These are phyloP conservation scores for Leccinum glutinopallens DNA, from an alignment of 1,284 basidiomycete species.

Conservation along the genomic window DNA sequence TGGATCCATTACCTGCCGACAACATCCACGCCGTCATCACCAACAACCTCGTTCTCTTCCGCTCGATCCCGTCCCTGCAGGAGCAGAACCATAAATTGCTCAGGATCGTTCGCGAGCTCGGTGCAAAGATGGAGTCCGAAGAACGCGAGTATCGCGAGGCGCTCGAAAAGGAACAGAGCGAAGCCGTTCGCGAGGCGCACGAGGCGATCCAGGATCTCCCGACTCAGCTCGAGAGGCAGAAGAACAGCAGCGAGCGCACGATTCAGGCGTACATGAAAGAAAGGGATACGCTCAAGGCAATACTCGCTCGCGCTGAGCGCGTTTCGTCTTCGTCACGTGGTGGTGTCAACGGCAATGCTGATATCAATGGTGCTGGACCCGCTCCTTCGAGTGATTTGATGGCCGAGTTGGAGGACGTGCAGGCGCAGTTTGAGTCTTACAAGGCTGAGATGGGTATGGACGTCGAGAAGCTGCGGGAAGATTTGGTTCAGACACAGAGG, in stretches of 20 bases:
- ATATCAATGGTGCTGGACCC: constrained; percentile 34
- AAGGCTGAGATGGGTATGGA: constrained; percentile 80
- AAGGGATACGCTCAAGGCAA: constrained; percentile 80
- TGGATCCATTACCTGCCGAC: constrained; percentile 45
- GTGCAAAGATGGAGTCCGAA: constrained; percentile 74
- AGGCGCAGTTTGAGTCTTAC: constrained; percentile 76
- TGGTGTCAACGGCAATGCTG: constrained; percentile 35
- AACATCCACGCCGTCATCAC: constrained; percentile 83
- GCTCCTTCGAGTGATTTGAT: constrained; percentile 35
- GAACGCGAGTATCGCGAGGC: constrained; percentile 69
- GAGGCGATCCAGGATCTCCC: constrained; percentile 82
- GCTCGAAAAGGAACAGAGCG: constrained; percentile 26
- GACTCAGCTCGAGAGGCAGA: constrained; percentile 71
- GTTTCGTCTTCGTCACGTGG: constrained; percentile 5
- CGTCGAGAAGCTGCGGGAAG: constrained; percentile 67
- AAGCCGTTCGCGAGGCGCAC: constrained; percentile 30
- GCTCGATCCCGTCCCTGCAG: constrained; percentile 78
- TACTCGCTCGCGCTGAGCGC: constrained; percentile 59
- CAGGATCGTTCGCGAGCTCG: constrained; percentile 80
- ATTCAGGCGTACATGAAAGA: constrained; percentile 85
- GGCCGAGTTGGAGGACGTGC: constrained; percentile 70
- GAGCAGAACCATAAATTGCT: constrained; percentile 90
- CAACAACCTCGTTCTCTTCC: constrained; percentile 88
- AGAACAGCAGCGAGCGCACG: constrained; percentile 67
- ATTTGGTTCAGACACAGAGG: constrained; percentile 63